Conservation (phyloP, 2,329 filamentous ascomycete genomes). For the Aureobasidium lini region DNA sequence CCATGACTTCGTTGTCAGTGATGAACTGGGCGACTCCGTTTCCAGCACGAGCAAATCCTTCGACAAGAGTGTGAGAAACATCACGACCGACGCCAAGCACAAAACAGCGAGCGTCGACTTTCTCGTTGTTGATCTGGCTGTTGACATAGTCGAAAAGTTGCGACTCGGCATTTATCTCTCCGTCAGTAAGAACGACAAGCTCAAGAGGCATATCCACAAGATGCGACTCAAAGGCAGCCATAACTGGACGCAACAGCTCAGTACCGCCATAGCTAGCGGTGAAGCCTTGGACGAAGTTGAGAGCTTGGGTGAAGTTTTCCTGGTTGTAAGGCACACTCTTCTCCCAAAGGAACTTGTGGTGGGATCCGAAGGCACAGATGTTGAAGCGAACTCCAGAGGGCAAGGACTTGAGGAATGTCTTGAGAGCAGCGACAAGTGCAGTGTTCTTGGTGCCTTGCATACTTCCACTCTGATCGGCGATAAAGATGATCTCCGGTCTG, state of each 20-base stretch:
- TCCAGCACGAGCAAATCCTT: conserved; percentile 52
- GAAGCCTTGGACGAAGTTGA: conserved; percentile 37
- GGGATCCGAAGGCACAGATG: conserved; percentile 58
- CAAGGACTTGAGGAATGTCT: conserved; percentile 59
- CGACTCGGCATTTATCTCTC: conserved; percentile 45
- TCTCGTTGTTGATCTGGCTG: conserved; percentile 32
- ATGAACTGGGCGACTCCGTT: conserved; percentile 57
- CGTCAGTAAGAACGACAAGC: conserved; percentile 51
- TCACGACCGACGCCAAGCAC: conserved; percentile 48
- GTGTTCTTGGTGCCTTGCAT: conserved; percentile 48
- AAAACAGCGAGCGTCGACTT: conserved; percentile 47
- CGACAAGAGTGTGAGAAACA: conserved; percentile 50
- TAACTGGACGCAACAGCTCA: conserved; percentile 42
- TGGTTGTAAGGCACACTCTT: conserved; percentile 41
- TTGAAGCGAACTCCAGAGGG: conserved; percentile 61
- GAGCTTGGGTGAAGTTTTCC: conserved; percentile 37
- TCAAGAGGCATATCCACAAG: conserved; percentile 42
- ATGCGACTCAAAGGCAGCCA: conserved; percentile 40
- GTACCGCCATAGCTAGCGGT: conserved; percentile 47
- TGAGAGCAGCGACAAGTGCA: conserved; percentile 49
- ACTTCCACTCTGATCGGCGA: conserved; percentile 65
- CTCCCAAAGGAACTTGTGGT: conserved; percentile 40
- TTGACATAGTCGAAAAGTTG: conserved; percentile 44
- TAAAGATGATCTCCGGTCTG: conserved; percentile 59
- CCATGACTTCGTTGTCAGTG: conserved; percentile 55